phyloP scores from a whole-genome alignment of 345 rosid species.

The Leavenworthia alabamica region DNA sequence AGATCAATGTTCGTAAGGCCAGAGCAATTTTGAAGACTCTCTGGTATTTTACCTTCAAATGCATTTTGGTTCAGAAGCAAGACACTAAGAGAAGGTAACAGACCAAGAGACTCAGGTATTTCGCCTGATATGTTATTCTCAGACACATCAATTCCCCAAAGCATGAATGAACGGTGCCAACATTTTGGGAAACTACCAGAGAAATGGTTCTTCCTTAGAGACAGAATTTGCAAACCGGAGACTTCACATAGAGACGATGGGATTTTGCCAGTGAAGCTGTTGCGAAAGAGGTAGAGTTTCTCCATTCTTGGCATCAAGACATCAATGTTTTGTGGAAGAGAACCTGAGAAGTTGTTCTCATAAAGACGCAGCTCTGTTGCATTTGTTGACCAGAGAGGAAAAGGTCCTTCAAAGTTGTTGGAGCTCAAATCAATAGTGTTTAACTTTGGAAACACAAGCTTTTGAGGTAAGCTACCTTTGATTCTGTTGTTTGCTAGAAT shows the following conservation, averaged over 20 bases:
- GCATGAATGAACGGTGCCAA: conserved; percentile 36
- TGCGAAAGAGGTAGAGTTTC: conserved; percentile 34
- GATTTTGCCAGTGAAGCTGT: conserved; percentile 35
- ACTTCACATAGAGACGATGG: conserved; percentile 40
- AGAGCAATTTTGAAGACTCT: conserved; percentile 41
- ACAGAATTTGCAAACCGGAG: conserved; percentile 36
- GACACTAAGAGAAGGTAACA: conserved; percentile 36
- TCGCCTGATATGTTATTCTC: conserved; percentile 41
- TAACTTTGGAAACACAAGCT: conserved; percentile 32
- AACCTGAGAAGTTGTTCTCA: conserved; percentile 45
- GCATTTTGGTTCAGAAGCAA: conserved; percentile 42
- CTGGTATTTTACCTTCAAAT: conserved; percentile 42
- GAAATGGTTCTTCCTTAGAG: conserved; percentile 35
- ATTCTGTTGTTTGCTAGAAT: conserved; percentile 42
- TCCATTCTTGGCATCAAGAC: conserved; percentile 41
- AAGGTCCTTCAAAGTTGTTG: conserved; percentile 42
- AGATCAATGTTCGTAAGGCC: conserved; percentile 44
- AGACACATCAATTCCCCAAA: conserved; percentile 42
- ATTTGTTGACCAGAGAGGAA: conserved; percentile 47
- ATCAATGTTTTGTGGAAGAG: conserved; percentile 33
- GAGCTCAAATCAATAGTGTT: conserved; percentile 37
- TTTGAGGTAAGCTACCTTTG: conserved; percentile 35
- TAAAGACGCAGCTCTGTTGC: conserved; percentile 37
- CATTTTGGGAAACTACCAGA: conserved; percentile 40
- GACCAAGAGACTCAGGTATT: conserved; percentile 40